A percentile compares a stretch with the other conserved stretches of the same genome.
phyloP scores from a whole-genome alignment of 1,139 yeast genomes.

The Lodderomyces beijingensis region DNA sequence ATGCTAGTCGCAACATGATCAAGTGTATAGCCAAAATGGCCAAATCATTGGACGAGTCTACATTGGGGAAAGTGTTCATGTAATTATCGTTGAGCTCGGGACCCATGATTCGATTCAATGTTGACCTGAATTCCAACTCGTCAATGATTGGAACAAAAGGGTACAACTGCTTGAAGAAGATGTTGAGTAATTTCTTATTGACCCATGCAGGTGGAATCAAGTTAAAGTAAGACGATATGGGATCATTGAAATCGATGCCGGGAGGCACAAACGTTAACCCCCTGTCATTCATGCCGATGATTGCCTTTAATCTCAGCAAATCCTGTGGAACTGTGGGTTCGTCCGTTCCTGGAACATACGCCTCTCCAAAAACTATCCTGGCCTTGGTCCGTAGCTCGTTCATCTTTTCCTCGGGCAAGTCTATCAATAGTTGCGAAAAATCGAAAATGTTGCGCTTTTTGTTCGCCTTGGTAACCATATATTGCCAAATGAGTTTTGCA shows the following conservation, averaged over 20 bases:
- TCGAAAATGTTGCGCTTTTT: constrained; percentile 3
- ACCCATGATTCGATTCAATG: constrained; percentile 17
- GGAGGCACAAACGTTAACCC: constrained; percentile 4
- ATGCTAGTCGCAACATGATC: constrained; percentile 23
- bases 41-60: constrained; percentile 23
- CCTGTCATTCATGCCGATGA: constrained; percentile 6
- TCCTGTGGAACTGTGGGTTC: constrained; percentile 4
- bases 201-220: constrained; percentile 12
- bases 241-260: constrained; percentile 7
- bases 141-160: constrained; percentile 48
- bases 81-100: constrained; percentile 14
- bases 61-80: constrained; percentile 14
- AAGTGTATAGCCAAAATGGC: constrained; percentile 25
- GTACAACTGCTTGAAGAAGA: constrained; percentile 38
- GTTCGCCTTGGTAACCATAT: constrained; percentile 2
- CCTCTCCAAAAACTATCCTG: constrained; percentile 6
- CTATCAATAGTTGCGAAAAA: constrained; percentile 5
- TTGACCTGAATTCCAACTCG: constrained; percentile 22
- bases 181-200: constrained; percentile 9
- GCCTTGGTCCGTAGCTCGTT: constrained; percentile 6
- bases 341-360: constrained; percentile 8
- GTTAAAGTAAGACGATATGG: constrained; percentile 9
- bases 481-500: constrained; percentile 13
- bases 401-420: constrained; percentile 2
- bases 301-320: constrained; percentile 1